Percentiles rank a stretch among this genome's conserved stretches.
phyloP scores from a whole-genome alignment of 495 filamentous ascomycete genomes.

The Lophiotrema nucula region DNA sequence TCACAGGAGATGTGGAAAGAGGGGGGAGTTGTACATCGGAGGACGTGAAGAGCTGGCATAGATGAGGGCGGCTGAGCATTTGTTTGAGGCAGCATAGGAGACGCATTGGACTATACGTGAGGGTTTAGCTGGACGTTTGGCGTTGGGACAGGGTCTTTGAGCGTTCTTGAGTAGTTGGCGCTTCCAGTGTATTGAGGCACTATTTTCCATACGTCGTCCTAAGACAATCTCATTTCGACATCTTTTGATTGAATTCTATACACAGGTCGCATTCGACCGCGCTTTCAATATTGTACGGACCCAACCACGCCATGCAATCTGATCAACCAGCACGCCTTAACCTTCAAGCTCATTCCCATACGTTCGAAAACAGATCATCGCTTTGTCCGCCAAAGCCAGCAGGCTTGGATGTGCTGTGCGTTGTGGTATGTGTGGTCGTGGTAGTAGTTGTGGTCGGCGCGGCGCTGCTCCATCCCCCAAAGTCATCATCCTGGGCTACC shows the following conservation, averaged over 20 bases:
- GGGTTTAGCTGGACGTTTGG: neutral
- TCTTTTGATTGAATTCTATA: too few relatives aligned
- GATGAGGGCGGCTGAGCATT: too few relatives aligned
- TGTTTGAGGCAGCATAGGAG: too few relatives aligned
- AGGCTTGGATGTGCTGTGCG: constrained; percentile 27
- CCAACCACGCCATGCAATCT: neutral
- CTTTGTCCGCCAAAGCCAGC: constrained; percentile 58
- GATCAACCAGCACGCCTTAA: neutral
- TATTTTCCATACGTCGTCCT: too few relatives aligned
- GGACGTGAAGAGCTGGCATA: too few relatives aligned
- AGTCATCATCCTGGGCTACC: constrained; percentile 83
- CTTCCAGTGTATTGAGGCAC: neutral
- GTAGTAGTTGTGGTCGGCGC: constrained; percentile 36
- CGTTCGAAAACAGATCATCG: constrained; percentile 91
- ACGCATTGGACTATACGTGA: too few relatives aligned
- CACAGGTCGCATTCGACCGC: too few relatives aligned
- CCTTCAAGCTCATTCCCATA: constrained; percentile 66
- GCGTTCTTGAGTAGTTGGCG: neutral
- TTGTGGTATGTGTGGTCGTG: neutral
- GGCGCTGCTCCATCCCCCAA: constrained; percentile 86
- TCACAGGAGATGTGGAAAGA: too few relatives aligned
- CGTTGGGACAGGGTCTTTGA: neutral
- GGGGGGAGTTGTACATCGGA: too few relatives aligned
- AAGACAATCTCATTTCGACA: too few relatives aligned
- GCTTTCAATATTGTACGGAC: too few relatives aligned